Evolutionary conservation across 257 asterid genomes (phyloP), one percentile per base, ranked within the genome.

Genomic region (Solanum sejunctum): DNA sequence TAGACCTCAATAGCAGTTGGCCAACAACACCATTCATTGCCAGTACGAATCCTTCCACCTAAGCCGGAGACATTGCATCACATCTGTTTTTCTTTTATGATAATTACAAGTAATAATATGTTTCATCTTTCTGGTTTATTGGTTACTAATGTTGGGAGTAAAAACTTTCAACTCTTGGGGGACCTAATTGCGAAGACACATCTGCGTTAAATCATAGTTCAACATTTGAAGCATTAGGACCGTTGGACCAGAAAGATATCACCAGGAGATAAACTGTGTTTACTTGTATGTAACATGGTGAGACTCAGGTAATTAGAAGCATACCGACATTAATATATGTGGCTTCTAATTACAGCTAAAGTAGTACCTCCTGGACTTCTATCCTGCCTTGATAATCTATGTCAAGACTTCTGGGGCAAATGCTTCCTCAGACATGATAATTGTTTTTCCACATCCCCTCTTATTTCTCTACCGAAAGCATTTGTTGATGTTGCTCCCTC

Each of bases 261-360:
- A 91, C 95, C 17, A 87, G 10, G 92, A 85, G 93, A 92, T 82
- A 88, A 8, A 7, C 52, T 88, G 91, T 58, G 97, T 90, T 85
- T 92, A 91, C 70, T 75, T 92, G 86, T 93, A 91, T 71, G 58
- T 86, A 72, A 91, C 91, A 73, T 86, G 92, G 94, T 93, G 79
- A 77, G 86, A 6, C 77, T 32, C 23, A 36, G 26, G n/a, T 58
- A 7, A 12, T 13, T 23, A 66, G 57, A 39, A 41, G 23, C 0
- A 69, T 17, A 51, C 0, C 0, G 2, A 5, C 49, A 17, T 66
- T 4, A 36, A 36, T 9, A 32, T 17, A 4, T 9, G 20, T 5
- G 79, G 80, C 16, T 56, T 3, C 70, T 10, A 71, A 2, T 21
- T 82, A 51, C 73, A 20, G 55, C 55, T 71, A 43, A 39, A 20